Conservation (phyloP, 345 rosid species). For the Noccaea bulbosa region DNA sequence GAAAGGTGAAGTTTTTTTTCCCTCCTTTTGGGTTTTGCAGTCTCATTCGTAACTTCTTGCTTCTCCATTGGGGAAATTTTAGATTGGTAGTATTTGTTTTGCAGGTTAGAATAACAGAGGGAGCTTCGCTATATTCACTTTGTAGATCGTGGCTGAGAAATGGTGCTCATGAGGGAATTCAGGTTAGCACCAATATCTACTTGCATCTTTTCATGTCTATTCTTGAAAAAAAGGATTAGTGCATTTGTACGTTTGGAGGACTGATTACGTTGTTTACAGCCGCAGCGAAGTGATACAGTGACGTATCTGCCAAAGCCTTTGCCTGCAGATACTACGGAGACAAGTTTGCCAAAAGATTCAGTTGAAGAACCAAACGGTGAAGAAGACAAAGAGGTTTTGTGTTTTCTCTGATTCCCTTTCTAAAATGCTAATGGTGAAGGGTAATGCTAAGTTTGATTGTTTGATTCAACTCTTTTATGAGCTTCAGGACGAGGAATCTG, state of each 20-base stretch:
- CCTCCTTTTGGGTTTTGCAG: conserved; percentile 3
- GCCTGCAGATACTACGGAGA: conserved; percentile 53
- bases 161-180: conserved; percentile 70
- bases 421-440: neutral
- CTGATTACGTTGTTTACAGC: conserved; percentile 45
- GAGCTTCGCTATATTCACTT: conserved; percentile 77
- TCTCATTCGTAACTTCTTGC: neutral
- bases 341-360: conserved; percentile 48
- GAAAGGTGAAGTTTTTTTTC: conserved; percentile 57
- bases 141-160: conserved; percentile 95
- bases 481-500: conserved; percentile 63
- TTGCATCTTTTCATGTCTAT: neutral
- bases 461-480: conserved; percentile 13
- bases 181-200: conserved; percentile 50
- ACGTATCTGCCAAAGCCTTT: conserved; percentile 80
- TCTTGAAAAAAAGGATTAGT: neutral
- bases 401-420: conserved; percentile 14
- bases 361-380: conserved; percentile 49
- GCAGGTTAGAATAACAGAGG: conserved; percentile 80
- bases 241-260: neutral
- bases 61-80: conserved; percentile 3
- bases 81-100: conserved; percentile 21
- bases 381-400: conserved; percentile 58
- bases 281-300: conserved; percentile 53
- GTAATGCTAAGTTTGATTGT: conserved; percentile 6